These are phyloP conservation scores for Setaria italica DNA, from an alignment of 202 grass and related monocot genomes.

Conservation along the genomic window DNA sequence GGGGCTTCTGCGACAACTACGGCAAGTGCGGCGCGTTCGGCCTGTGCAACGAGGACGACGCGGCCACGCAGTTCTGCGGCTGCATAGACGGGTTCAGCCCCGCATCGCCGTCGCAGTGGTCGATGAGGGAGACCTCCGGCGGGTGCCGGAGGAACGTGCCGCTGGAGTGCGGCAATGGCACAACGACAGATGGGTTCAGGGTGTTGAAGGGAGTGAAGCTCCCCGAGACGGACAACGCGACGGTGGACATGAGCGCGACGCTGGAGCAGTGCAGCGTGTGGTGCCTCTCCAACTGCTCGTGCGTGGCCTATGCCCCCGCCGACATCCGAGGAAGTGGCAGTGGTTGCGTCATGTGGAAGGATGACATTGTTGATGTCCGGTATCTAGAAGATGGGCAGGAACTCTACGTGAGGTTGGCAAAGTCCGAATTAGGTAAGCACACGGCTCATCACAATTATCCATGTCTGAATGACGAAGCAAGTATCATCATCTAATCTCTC, in stretches of 20 bases:
- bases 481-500: background rate
- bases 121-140: background rate
- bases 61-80: slow-evolving; percentile 20
- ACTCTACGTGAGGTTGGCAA: background rate
- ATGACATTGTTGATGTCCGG: slow-evolving; percentile 33
- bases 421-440: slow-evolving; percentile 23
- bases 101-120: background rate
- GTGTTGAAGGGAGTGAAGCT: slow-evolving; percentile 18
- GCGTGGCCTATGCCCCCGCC: slow-evolving; percentile 44
- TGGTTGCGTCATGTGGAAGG: slow-evolving; percentile 52
- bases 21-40: slow-evolving; percentile 32
- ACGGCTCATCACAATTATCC: background rate
- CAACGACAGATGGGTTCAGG: slow-evolving; percentile 43
- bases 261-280: slow-evolving; percentile 33
- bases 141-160: slow-evolving; percentile 41
- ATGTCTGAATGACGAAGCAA: background rate
- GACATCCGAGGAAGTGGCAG: slow-evolving; percentile 5
- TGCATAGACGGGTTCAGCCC: slow-evolving; percentile 51
- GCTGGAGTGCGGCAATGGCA: slow-evolving; percentile 27
- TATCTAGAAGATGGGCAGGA: slow-evolving; percentile 21
- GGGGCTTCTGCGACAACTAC: slow-evolving; percentile 16
- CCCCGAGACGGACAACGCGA: slow-evolving; percentile 47
- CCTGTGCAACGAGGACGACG: background rate
- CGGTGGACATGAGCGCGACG: background rate
- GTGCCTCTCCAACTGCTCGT: slow-evolving; percentile 51